Conservation (phyloP, 192 early-diverging fungal genomes). For the Coemansia sp. region DNA sequence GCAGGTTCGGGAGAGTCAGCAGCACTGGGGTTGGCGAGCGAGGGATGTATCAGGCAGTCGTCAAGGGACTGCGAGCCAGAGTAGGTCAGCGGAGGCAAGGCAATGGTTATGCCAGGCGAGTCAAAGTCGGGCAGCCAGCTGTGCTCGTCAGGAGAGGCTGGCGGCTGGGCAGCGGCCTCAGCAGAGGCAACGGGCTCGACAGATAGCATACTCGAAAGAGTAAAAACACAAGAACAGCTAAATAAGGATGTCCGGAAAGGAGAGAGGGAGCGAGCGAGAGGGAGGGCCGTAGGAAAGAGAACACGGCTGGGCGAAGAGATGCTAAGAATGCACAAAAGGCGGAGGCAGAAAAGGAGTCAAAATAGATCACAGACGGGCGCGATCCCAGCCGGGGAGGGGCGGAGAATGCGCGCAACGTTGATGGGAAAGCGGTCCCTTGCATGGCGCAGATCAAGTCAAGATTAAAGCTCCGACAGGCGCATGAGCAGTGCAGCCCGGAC, state of each 20-base stretch:
- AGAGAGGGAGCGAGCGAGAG: not conserved
- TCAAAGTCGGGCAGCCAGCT: conserved; percentile 47
- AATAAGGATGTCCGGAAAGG: not conserved
- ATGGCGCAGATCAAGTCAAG: not conserved
- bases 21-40: not conserved
- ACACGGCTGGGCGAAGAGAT: not conserved
- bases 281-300: not conserved
- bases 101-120: conserved; percentile 26
- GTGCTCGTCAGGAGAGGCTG: not conserved
- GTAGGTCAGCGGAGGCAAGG: conserved; percentile 15
- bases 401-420: not conserved
- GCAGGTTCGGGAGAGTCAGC: not conserved
- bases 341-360: not conserved
- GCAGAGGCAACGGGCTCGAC: conserved; percentile 7
- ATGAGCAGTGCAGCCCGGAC: conserved; percentile 22
- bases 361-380: not conserved
- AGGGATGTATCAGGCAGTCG: not conserved
- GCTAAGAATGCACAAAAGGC: not conserved
- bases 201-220: conserved; percentile 26
- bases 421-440: not conserved
- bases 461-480: not conserved
- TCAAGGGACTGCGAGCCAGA: not conserved
- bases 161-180: not conserved
- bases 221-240: not conserved
- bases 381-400: not conserved